Evolutionary conservation across 2,329 filamentous ascomycete species (phyloP).

Genomic region (Hymenoscyphus fructigenus): DNA sequence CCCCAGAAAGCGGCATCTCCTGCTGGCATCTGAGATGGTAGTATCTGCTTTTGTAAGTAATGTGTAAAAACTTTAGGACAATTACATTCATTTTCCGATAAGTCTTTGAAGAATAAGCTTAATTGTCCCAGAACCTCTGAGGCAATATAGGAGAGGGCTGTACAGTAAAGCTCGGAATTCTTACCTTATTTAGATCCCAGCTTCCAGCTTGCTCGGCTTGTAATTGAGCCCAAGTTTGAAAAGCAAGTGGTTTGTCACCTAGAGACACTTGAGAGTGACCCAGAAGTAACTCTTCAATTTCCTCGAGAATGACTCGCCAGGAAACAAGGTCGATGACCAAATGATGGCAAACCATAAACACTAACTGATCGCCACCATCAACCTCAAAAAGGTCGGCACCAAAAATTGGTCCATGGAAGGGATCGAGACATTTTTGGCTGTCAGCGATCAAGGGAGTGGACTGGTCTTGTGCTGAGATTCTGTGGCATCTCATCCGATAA

Average conservation of each 20-base stretch:
- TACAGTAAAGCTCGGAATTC: no score
- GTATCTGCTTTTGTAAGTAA: slow-evolving; percentile 15
- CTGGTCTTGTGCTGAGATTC: not conserved
- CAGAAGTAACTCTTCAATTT: slow-evolving; percentile 36
- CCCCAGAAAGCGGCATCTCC: slow-evolving; percentile 29
- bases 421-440: slow-evolving; percentile 37
- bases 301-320: slow-evolving; percentile 41
- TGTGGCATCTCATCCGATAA: slow-evolving; percentile 8
- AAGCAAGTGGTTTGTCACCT: slow-evolving; percentile 4
- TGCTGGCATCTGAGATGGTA: slow-evolving; percentile 22
- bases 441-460: slow-evolving; percentile 10
- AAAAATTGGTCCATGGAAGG: slow-evolving; percentile 23
- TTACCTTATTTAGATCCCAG: slow-evolving; percentile 32
- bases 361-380: slow-evolving; percentile 37
- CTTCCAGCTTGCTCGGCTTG: slow-evolving; percentile 34
- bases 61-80: no score
- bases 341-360: slow-evolving; percentile 30
- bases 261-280: not conserved
- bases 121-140: no score
- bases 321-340: slow-evolving; percentile 39
- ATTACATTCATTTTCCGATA: no score
- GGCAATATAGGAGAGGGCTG: no score
- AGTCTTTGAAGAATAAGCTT: no score
- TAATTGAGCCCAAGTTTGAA: slow-evolving; percentile 39
- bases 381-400: slow-evolving; percentile 26